A percentile compares a stretch with the other conserved stretches of the same genome.
These are phyloP conservation scores for Sporothrix mexicana DNA, from an alignment of 2,329 filamentous ascomycete species.

Conservation along the genomic window DNA sequence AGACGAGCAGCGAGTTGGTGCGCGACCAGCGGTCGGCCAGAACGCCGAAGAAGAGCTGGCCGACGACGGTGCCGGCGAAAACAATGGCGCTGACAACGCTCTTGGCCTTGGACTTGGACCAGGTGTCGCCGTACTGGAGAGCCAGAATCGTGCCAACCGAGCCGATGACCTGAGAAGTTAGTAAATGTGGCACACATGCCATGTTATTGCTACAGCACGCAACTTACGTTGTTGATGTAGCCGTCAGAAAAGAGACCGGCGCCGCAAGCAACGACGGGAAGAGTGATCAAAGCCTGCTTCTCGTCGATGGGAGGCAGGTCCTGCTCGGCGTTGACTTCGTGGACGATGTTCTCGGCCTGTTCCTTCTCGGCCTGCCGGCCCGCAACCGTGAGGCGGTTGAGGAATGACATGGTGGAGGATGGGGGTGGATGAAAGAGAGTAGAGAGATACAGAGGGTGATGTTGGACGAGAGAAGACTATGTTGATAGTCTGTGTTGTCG, in stretches of 20 bases:
- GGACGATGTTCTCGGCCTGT: conserved; percentile 14
- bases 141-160: conserved; percentile 80
- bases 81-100: conserved; percentile 81
- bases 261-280: conserved; percentile 85
- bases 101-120: conserved; percentile 69
- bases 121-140: conserved; percentile 71
- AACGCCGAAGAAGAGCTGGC: conserved; percentile 80
- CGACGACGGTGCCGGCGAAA: conserved; percentile 82
- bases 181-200: too few relatives aligned
- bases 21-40: conserved; percentile 84
- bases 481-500: not conserved
- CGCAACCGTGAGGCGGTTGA: conserved; percentile 27
- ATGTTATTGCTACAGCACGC: too few relatives aligned
- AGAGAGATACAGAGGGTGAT: not conserved
- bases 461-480: not conserved
- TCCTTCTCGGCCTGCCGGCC: conserved; percentile 19
- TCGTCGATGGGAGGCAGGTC: conserved; percentile 28
- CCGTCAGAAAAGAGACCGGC: conserved; percentile 91
- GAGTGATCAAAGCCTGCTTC: conserved; percentile 40
- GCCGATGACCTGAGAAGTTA: conserved; percentile 71
- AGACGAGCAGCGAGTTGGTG: conserved; percentile 79
- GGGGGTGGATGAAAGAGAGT: not conserved
- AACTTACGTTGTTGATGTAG: conserved; percentile 83
- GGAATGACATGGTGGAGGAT: conserved; percentile 32
- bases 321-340: conserved; percentile 1